A percentile compares a stretch with the other conserved stretches of the same genome.
These are phyloP conservation scores for Pleurotus citrinopileatus DNA, from an alignment of 768 basidiomycete species.

Conservation along the genomic window DNA sequence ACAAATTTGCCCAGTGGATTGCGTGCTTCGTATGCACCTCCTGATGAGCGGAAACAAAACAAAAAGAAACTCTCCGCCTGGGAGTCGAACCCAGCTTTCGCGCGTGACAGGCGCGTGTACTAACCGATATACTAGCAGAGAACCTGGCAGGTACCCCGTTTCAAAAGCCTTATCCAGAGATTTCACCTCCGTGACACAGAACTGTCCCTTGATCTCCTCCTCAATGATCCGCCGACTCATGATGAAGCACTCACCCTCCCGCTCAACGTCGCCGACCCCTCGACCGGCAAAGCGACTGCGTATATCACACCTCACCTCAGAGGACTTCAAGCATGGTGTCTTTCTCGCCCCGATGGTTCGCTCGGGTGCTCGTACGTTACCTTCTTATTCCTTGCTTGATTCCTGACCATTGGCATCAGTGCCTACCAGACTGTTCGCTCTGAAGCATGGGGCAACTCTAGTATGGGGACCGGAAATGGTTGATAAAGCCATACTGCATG, in stretches of 20 bases:
- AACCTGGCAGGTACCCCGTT: neutral
- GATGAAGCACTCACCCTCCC: constrained; percentile 44
- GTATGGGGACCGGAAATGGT: constrained; percentile 98
- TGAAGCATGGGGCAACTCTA: constrained; percentile 90
- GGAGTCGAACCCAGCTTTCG: constrained; percentile 5
- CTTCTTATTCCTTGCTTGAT: too few species aligned
- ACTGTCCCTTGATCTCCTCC: neutral
- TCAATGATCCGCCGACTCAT: constrained; percentile 6
- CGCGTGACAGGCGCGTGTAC: constrained; percentile 3
- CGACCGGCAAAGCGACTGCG: constrained; percentile 53
- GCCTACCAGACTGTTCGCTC: constrained; percentile 78
- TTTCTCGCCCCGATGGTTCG: constrained; percentile 99
- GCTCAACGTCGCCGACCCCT: constrained; percentile 44
- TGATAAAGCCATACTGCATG: constrained; percentile 91
- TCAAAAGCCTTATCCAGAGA: neutral
- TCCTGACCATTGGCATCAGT: too few species aligned
- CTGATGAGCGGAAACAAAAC: too few species aligned
- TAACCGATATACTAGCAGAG: constrained; percentile 1
- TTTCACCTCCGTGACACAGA: neutral
- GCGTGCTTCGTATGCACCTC: neutral
- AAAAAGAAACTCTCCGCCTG: too few species aligned
- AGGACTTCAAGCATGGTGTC: constrained; percentile 85
- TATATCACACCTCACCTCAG: constrained; percentile 56
- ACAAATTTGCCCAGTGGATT: neutral
- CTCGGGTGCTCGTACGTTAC: constrained; percentile 76